A percentile compares a stretch with the other conserved stretches of the same genome.
phyloP scores from a whole-genome alignment of 306 rosid genomes.

The Spatholobus suberectus region DNA sequence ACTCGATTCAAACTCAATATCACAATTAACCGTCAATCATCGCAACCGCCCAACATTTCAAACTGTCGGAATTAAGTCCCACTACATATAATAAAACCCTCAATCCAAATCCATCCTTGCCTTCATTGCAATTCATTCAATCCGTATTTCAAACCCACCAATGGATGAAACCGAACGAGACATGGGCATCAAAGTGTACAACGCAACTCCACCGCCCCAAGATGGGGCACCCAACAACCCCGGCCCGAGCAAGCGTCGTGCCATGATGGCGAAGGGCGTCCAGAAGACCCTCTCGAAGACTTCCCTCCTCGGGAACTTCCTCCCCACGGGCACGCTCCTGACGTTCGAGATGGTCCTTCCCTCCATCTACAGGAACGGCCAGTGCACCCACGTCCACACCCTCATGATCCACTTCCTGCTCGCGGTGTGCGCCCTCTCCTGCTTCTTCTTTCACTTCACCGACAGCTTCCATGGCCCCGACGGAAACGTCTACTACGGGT shows the following conservation, averaged over 20 bases:
- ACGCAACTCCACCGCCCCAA: slow-evolving; percentile 34
- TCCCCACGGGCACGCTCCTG: slow-evolving; percentile 80
- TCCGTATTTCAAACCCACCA: no score
- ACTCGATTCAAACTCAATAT: no score
- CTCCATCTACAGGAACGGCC: slow-evolving; percentile 60
- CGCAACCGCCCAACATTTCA: background rate
- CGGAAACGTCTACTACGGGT: slow-evolving; percentile 67
- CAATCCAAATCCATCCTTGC: no score
- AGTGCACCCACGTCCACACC: slow-evolving; percentile 57
- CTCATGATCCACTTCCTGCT: slow-evolving; percentile 61
- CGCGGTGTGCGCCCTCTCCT: slow-evolving; percentile 61
- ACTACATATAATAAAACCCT: no score
- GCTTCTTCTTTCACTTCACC: slow-evolving; percentile 86
- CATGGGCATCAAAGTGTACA: slow-evolving; percentile 72
- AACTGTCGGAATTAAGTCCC: no score
- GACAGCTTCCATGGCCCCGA: slow-evolving; percentile 69
- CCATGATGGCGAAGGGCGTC: slow-evolving; percentile 74
- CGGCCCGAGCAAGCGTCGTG: slow-evolving; percentile 39
- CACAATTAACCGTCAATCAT: slow-evolving; percentile 14
- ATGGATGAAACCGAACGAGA: slow-evolving; percentile 44
- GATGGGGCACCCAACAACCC: background rate
- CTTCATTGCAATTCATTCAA: background rate
- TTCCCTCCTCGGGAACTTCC: slow-evolving; percentile 76
- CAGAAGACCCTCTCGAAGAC: slow-evolving; percentile 79
- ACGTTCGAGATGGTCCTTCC: slow-evolving; percentile 91